Percentiles rank a stretch among this genome's conserved stretches.
Conservation (phyloP, 257 asterid species). For the Solanum lycopersicoides region DNA sequence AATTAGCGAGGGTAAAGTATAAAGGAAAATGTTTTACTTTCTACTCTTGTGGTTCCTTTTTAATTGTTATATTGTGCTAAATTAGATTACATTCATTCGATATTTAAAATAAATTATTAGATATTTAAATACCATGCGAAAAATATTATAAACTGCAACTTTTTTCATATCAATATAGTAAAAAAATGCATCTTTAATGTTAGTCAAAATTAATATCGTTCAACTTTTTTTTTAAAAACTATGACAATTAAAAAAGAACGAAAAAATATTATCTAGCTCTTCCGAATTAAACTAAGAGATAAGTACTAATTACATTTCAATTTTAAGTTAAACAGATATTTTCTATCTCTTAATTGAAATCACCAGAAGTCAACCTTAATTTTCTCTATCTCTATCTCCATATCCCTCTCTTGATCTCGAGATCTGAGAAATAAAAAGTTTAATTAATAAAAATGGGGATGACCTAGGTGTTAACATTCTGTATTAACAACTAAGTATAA, state of each 20-base stretch:
- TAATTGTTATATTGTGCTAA: neutral
- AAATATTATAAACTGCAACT: too few species aligned
- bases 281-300: neutral
- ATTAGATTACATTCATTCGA: too few species aligned
- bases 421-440: neutral
- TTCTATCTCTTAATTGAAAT: neutral
- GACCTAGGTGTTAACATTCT: neutral
- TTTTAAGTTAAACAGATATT: neutral
- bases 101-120: neutral
- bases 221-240: too few species aligned
- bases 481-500: neutral
- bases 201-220: neutral
- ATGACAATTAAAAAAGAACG: neutral
- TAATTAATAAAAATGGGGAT: neutral
- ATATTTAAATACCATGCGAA: too few species aligned
- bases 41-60: too few species aligned
- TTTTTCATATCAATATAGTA: too few species aligned
- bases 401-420: neutral
- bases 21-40: neutral
- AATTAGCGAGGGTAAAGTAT: neutral
- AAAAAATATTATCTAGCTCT: neutral
- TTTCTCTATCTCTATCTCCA: neutral
- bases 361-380: neutral
- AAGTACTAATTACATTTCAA: neutral
- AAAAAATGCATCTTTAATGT: neutral